Evolutionary conservation across 2,329 filamentous ascomycete genomes (phyloP), one percentile per base, ranked within the genome.

Genomic region (Hypocrella siamensis): DNA sequence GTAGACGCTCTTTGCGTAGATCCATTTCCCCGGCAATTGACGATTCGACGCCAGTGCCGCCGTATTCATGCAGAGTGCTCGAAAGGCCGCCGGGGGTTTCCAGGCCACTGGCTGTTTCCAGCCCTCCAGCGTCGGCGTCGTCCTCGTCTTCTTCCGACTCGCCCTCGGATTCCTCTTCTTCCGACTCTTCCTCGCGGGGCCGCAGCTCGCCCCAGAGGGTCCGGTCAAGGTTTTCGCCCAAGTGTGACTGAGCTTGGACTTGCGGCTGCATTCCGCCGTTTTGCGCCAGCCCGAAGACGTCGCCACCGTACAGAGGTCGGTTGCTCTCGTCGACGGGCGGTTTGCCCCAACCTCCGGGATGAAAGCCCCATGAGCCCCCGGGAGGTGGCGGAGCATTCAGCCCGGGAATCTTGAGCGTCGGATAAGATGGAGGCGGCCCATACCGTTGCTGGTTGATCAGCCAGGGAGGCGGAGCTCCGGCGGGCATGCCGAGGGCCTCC

Each of bases 371-470:
- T 35, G 77, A 73, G 17, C 80, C 86, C 30, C 88, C 88, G 2
- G 83, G 67, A 3, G 90, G 90, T 9, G 88, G 83, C 4, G 90
- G 85, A 2, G 88, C 85, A 52, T 96, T 98, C 29, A 98, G 69
- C 28, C 90, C 90, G 7, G 90, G 81, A 37, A 98, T 85, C 52
- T 90, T 93, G 32, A 96, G 66, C n/a, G 83, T 83, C 16, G 90
- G 86, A 52, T 98, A 98, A 7, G 85, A 92, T 5, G 88, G 86
- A 2, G 90, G 88, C 17, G 86, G 85, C 1, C 90, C 90, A 46
- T 85, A 83, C 43, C 88, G 77, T 56, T 98, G 90, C 56, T 93
- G 84, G 55, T 93, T 93, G 51, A 98, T 88, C 38, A 98, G 69
- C 90, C 90, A 98, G 26, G 90, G 90, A 17, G 90, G 88, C 6